A percentile compares a stretch with the other conserved stretches of the same genome.
Evolutionary conservation across 2,329 filamentous ascomycete genomes (phyloP).

Genomic region (Aureobasidium pullulans): DNA sequence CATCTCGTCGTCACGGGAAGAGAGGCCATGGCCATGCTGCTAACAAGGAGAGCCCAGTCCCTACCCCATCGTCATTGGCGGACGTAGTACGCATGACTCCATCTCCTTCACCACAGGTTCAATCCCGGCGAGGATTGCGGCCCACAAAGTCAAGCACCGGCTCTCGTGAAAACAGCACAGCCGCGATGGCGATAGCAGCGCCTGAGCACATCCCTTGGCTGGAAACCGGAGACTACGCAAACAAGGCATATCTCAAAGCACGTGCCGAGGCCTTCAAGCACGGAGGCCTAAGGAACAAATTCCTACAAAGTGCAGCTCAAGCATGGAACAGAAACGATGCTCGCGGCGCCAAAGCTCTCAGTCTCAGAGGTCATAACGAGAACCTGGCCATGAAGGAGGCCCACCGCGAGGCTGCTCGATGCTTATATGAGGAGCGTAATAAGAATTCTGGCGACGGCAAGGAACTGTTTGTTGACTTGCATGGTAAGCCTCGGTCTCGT

Average conservation of each 20-base stretch:
- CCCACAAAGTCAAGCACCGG: slow-evolving; percentile 60
- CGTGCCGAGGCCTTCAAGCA: slow-evolving; percentile 96
- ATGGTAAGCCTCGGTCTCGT: slow-evolving; percentile 43
- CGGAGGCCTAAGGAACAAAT: slow-evolving; percentile 92
- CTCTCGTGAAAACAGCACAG: slow-evolving; percentile 67
- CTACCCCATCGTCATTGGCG: slow-evolving; percentile 75
- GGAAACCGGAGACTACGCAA: slow-evolving; percentile 83
- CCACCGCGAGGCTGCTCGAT: slow-evolving; percentile 83
- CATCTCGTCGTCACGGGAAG: slow-evolving; percentile 86
- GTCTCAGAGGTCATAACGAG: slow-evolving; percentile 88
- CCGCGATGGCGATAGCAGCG: slow-evolving; percentile 74
- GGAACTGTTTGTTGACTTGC: slow-evolving; percentile 90
- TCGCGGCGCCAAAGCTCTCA: slow-evolving; percentile 88
- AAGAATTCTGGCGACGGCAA: slow-evolving; percentile 47
- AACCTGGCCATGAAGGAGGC: slow-evolving; percentile 97
- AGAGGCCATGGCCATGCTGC: slow-evolving; percentile 69
- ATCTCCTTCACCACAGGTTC: slow-evolving; percentile 46
- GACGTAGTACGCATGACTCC: slow-evolving; percentile 80
- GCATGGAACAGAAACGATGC: slow-evolving; percentile 98
- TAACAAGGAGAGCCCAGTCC: slow-evolving; percentile 43
- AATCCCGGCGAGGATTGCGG: slow-evolving; percentile 47
- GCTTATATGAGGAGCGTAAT: slow-evolving; percentile 91
- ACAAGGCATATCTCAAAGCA: slow-evolving; percentile 90
- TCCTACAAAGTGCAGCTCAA: slow-evolving; percentile 91
- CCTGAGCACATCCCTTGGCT: slow-evolving; percentile 95